phyloP scores from a whole-genome alignment of 225 moss, liverwort and hornwort species.

The Sphagnum contortum region DNA sequence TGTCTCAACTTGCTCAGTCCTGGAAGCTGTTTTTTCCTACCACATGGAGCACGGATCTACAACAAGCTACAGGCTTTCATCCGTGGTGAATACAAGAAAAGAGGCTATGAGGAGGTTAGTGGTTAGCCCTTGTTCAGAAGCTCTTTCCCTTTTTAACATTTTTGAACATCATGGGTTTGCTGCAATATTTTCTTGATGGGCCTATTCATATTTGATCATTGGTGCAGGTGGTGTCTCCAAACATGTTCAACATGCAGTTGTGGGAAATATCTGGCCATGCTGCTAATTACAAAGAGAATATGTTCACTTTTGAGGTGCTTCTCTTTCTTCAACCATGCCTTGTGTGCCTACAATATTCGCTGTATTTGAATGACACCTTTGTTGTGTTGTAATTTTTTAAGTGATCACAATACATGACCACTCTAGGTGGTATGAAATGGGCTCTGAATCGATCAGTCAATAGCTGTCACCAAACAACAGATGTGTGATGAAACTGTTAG shows the following conservation, averaged over 20 bases:
- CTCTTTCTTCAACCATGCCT: not conserved
- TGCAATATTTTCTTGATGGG: no score
- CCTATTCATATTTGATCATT: no score
- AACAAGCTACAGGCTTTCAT: conserved; percentile 86
- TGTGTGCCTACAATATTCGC: no score
- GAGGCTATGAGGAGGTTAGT: conserved; percentile 78
- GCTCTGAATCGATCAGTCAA: no score
- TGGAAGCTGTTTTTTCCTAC: conserved; percentile 87
- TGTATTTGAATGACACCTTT: no score
- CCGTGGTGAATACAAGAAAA: conserved; percentile 60
- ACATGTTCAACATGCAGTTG: conserved; percentile 91
- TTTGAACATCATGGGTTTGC: not conserved
- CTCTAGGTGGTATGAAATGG: no score
- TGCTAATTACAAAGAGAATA: conserved; percentile 97
- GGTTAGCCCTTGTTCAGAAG: not conserved
- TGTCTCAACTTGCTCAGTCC: conserved; percentile 32
- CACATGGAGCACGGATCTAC: conserved; percentile 76
- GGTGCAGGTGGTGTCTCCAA: conserved; percentile 74
- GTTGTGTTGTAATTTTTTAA: no score
- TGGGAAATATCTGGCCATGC: conserved; percentile 96
- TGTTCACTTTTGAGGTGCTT: conserved; percentile 85
- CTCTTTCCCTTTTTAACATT: not conserved
- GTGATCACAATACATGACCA: no score
- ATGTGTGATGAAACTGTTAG: no score
- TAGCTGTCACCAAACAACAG: no score